A percentile compares a stretch with the other conserved stretches of the same genome.
These are phyloP conservation scores for Pseudonitzschia multiseries DNA, from an alignment of 108 stramenopile genomes.

Conservation along the genomic window DNA sequence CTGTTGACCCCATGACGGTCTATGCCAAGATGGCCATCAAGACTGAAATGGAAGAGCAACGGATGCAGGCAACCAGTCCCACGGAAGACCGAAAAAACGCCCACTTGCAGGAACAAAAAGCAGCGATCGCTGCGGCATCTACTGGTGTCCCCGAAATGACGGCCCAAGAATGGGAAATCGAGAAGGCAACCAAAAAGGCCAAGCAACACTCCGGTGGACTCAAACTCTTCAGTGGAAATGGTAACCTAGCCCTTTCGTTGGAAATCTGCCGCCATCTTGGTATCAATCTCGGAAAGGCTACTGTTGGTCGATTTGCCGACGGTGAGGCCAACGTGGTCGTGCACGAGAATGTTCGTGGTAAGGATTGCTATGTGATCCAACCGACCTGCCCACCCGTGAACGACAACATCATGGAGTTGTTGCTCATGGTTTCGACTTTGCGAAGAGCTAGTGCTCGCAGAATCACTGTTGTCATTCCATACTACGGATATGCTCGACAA, in stretches of 20 bases:
- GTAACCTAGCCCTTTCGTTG: slow-evolving; percentile 91
- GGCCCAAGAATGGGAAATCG: slow-evolving; percentile 70
- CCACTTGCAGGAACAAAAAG: slow-evolving; percentile 9
- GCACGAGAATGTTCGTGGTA: slow-evolving; percentile 97
- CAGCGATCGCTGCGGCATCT: neutral
- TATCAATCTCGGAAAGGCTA: slow-evolving; percentile 94
- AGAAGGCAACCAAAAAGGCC: slow-evolving; percentile 77
- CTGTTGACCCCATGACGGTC: slow-evolving; percentile 47
- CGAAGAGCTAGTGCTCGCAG: slow-evolving; percentile 92
- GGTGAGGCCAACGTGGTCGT: slow-evolving; percentile 98
- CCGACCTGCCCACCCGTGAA: slow-evolving; percentile 98
- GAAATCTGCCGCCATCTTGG: slow-evolving; percentile 95
- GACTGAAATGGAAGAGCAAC: slow-evolving; percentile 21
- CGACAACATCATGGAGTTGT: slow-evolving; percentile 96
- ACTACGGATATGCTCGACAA: slow-evolving; percentile 99
- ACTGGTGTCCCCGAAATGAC: slow-evolving; percentile 44
- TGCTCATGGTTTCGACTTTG: slow-evolving; percentile 97
- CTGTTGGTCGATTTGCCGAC: slow-evolving; percentile 95
- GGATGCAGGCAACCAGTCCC: slow-evolving; percentile 28
- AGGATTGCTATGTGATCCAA: slow-evolving; percentile 97
- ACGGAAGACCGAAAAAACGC: slow-evolving; percentile 10
- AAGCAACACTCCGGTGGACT: slow-evolving; percentile 87
- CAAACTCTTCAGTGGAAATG: slow-evolving; percentile 97
- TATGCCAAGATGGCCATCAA: slow-evolving; percentile 40
- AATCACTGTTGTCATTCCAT: slow-evolving; percentile 98